Conservation (phyloP, 441 rosid genomes). For the Bruguiera hainesii region DNA sequence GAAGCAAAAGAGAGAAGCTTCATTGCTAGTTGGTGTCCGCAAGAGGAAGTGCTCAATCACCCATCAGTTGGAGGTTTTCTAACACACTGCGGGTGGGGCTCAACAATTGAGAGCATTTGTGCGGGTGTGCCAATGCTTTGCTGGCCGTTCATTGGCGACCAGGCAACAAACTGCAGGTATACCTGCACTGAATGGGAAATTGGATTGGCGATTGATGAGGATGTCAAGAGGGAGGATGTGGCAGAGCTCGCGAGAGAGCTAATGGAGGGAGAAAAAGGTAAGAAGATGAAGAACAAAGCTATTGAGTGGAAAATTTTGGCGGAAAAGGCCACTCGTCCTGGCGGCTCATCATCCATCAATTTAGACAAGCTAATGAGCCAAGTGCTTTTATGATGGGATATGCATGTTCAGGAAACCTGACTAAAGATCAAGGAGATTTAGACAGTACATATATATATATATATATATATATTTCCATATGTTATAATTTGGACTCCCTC, state of each 20-base stretch:
- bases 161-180: not conserved
- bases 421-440: too few species aligned
- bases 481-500: too few species aligned
- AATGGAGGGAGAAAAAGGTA: not conserved
- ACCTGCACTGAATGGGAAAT: not conserved
- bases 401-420: too few species aligned
- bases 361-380: not conserved
- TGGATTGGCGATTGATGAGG: not conserved
- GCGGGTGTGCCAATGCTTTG: not conserved
- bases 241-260: not conserved
- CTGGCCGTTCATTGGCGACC: not conserved
- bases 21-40: not conserved
- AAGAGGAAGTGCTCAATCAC: conserved; percentile 1
- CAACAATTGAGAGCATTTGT: not conserved
- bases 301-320: not conserved
- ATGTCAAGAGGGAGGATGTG: not conserved
- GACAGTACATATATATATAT: too few species aligned
- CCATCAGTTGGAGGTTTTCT: not conserved
- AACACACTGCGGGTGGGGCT: conserved; percentile 1
- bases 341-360: not conserved
- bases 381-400: not conserved
- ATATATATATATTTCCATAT: too few species aligned
- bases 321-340: not conserved
- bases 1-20: not conserved
- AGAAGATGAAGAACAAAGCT: not conserved